These are phyloP conservation scores for Lentithecium fluviatile DNA, from an alignment of 495 filamentous ascomycete species.

Conservation along the genomic window DNA sequence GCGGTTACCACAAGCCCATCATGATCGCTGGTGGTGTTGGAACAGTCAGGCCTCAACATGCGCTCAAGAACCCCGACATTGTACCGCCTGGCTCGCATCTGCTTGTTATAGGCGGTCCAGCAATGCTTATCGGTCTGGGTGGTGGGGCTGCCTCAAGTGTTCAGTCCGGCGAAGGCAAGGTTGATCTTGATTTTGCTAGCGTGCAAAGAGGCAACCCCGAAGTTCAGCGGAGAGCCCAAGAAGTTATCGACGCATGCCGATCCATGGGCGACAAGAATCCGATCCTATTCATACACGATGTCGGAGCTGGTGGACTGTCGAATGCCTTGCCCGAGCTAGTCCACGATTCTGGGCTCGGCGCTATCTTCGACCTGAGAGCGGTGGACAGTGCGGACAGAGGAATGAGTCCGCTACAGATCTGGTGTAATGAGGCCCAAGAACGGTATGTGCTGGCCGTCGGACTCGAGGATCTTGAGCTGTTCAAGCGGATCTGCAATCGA, in stretches of 20 bases:
- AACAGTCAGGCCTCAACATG: slow-evolving; percentile 91
- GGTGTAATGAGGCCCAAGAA: slow-evolving; percentile 97
- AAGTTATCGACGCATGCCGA: slow-evolving; percentile 92
- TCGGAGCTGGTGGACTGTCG: slow-evolving; percentile 90
- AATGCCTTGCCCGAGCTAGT: slow-evolving; percentile 93
- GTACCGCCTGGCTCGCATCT: slow-evolving; percentile 82
- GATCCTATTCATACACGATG: slow-evolving; percentile 95
- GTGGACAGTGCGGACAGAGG: slow-evolving; percentile 83
- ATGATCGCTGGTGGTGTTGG: slow-evolving; percentile 98
- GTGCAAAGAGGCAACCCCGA: slow-evolving; percentile 95
- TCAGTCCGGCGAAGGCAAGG: slow-evolving; percentile 80
- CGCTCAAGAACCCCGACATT: slow-evolving; percentile 72
- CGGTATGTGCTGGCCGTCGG: slow-evolving; percentile 87
- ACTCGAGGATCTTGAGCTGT: slow-evolving; percentile 72
- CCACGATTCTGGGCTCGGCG: slow-evolving; percentile 84
- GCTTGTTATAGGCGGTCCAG: slow-evolving; percentile 89
- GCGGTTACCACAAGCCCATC: slow-evolving; percentile 97
- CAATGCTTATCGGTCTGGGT: slow-evolving; percentile 95
- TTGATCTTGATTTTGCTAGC: slow-evolving; percentile 90
- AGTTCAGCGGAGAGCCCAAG: slow-evolving; percentile 89
- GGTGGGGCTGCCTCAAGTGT: slow-evolving; percentile 93
- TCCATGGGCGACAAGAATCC: slow-evolving; percentile 80
- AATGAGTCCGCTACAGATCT: slow-evolving; percentile 94
- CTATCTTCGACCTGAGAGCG: slow-evolving; percentile 85
- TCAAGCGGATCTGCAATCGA: slow-evolving; percentile 76